Percentiles rank a stretch among this genome's conserved stretches.
phyloP scores from a whole-genome alignment of 352 stramenopile species.

The Globisporangium yorkense region DNA sequence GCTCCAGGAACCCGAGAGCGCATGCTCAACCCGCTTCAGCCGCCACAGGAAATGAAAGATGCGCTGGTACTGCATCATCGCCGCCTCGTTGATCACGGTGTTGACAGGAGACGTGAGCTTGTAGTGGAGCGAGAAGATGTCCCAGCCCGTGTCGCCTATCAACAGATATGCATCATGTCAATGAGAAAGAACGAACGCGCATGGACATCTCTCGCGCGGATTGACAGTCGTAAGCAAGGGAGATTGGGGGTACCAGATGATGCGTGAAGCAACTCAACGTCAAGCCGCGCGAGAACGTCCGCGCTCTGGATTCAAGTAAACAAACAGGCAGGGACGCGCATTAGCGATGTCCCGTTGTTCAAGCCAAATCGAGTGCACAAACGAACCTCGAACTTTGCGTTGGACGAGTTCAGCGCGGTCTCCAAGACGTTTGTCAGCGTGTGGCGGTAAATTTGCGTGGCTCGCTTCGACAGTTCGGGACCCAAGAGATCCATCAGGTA shows the following conservation, averaged over 20 bases:
- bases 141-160: constrained; percentile 89
- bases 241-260: constrained; percentile 34
- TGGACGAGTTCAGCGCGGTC: constrained; percentile 91
- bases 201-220: neutral
- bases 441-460: constrained; percentile 92
- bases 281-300: constrained; percentile 90
- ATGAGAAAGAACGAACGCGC: neutral
- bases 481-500: constrained; percentile 93
- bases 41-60: constrained; percentile 90
- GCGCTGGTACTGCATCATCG: constrained; percentile 85
- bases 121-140: constrained; percentile 92
- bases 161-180: neutral
- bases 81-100: constrained; percentile 81
- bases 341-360: neutral
- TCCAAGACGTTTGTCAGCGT: constrained; percentile 94
- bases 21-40: constrained; percentile 89
- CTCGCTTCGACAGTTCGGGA: constrained; percentile 87
- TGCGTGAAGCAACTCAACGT: constrained; percentile 88
- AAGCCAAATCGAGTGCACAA: neutral
- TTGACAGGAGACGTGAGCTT: constrained; percentile 83
- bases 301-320: constrained; percentile 34
- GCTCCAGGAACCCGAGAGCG: constrained; percentile 95
- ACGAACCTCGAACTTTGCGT: constrained; percentile 92
- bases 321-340: neutral
- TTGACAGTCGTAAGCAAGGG: neutral